Base-by-base conservation (phyloP, 495 filamentous ascomycete species). In the Astrothelium subdiscretum region DNA sequence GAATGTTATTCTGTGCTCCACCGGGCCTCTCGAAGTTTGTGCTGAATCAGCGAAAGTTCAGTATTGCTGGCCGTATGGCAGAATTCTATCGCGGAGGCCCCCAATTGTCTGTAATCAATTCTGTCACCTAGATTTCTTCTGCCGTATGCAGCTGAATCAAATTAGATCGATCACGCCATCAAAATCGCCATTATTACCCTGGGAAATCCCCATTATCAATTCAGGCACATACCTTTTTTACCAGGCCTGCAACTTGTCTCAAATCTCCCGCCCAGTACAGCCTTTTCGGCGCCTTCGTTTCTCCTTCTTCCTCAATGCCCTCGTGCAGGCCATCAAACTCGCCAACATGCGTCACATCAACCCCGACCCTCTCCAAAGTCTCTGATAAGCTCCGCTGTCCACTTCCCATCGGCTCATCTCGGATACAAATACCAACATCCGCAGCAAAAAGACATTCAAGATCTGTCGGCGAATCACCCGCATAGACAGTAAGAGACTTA, bases 401-500 rank as follows among this genome's bases (percentile, higher is more conserved):
- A 18, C 51, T 64, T 2, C 31, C 51, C 61, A 67, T 69, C 0
- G 63, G 63, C 12, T 62, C 43, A 59, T 75, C 71, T 31, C 67
- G 54, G 12, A 75, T 67, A 60, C 71, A 73, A 22, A 75, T 70
- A 1, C 72, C 72, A 35, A 73, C 24, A 57, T 71, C 67, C 3
- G 71, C 71, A 40, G 31, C 61, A 1, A 72, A 27, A 1, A 74
- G 60, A 42, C 68, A 71, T n/a, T 71, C 69, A 38, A 73, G 68
- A 63, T 75, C 73, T 4, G 68, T 74, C 44, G 62, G 59, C 26
- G 68, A 70, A 63, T 75, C 73, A 31, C 73, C 73, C 43, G 74
- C 62, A 48, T 75, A 75, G 2, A 32, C 27, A 32, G 13, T 10
- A 32, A 15, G 15, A 11, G 43, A 18, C 20, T 15, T 6, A 57